phyloP scores from a whole-genome alignment of 176 grass and related monocot genomes.

The Aegilops tauschii region DNA sequence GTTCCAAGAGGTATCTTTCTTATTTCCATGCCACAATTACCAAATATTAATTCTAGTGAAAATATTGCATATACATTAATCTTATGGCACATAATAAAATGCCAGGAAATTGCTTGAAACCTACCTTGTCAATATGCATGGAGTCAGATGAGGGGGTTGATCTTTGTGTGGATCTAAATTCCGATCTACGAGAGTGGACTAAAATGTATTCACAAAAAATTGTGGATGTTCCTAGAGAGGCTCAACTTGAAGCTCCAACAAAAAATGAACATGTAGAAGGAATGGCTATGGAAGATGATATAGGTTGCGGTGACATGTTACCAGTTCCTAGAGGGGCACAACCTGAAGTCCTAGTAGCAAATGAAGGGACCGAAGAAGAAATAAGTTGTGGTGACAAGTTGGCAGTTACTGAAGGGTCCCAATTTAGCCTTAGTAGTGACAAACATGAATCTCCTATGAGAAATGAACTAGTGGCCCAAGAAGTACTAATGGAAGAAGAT shows the following conservation, averaged over 20 bases:
- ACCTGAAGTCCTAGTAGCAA: background rate
- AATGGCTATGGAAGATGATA: background rate
- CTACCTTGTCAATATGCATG: too few relatives aligned
- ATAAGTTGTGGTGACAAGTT: background rate
- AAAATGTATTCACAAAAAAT: background rate
- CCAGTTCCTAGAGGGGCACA: background rate
- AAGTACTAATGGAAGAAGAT: background rate
- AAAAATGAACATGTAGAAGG: background rate
- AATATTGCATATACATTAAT: background rate
- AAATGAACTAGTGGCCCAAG: background rate
- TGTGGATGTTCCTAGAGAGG: background rate
- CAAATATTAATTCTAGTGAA: background rate
- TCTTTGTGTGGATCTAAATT: constrained; percentile 55
- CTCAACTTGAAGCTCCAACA: background rate
- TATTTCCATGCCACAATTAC: too few relatives aligned
- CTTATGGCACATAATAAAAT: background rate
- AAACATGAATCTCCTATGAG: background rate
- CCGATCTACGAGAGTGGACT: constrained; percentile 15
- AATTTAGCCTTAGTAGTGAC: background rate
- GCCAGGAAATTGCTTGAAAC: too few relatives aligned
- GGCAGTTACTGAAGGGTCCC: background rate
- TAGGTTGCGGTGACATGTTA: background rate
- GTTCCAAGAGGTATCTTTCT: background rate
- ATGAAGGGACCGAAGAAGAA: background rate
- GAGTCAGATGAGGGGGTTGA: constrained; percentile 40